Base-by-base conservation (phyloP, 129 eudicot genomes). In the Deinandra increscens region DNA sequence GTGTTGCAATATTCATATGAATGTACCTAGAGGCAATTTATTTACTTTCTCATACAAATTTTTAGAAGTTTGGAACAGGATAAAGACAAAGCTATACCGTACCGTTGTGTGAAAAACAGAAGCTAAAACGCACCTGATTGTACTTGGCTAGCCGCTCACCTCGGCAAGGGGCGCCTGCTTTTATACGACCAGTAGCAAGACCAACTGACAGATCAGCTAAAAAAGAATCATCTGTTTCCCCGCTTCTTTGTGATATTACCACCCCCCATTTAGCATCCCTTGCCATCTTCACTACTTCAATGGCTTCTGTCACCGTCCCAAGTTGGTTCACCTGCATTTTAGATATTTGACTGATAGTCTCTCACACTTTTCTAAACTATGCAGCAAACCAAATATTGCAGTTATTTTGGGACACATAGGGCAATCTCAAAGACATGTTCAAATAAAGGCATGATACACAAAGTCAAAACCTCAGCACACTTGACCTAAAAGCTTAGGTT, bases 111-210 rank as follows among this genome's bases (percentile, higher is more conserved):
- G 11, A 55, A 53, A 53, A 29, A 53, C 12, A 53, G 7, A 18
- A 26, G 31, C 39, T 23, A 5, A 54, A 36, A 17, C 45, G 45
- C 54, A 91, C 98, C 96, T 92, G 98, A 76, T 92, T 92, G 78
- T 92, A 92, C 75, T 92, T 92, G 59, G 91, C 94, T 50, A 92
- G 71, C 38, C 98, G 91, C 79, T 92, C 98, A 65, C 98, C 98
- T 68, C 98, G 79, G 80, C 96, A 88, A 69, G 98, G 98, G 5
- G 98, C 98, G 37, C 98, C 98, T 44, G 96, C 96, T 81, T 92
- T 88, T 20, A 92, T 81, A 78, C 86, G 98, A 73, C 96, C 86
- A 0, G 96, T 75, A 60, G 91, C 88, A 36, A 92, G 91, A 79
- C 98, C 98, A 63, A 92, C 98, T 14, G 91, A 84, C 12, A 92